Base-by-base conservation (phyloP, 371 early-diverging fungal species). In the Rhizopus delemar region DNA sequence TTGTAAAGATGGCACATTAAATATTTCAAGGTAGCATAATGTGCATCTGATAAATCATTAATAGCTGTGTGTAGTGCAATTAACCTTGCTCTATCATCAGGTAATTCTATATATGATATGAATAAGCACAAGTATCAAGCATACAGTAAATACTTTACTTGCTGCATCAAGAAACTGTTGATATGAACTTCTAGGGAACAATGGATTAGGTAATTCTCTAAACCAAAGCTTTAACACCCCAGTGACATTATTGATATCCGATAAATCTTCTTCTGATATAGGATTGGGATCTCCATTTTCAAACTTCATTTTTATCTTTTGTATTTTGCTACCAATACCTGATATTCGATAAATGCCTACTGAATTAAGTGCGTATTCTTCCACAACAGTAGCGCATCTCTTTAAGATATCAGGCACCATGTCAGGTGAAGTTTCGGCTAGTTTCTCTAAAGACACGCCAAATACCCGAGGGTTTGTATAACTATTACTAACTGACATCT, bases 151-250 rank as follows among this genome's bases (percentile, higher is more conserved):
- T 4, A 15, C 50, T 75, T 65, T 72, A 78, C 88, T 78, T 3
- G 89, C 86, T 12, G 90, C 90, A 43, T 84, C 80, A 15, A 90
- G 70, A 50, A 95, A 85, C 16, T 82, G 71, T 12, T 82, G 73
- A 66, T 87, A 90, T 53, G 82, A 66, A 13, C 60, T 59, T 22
- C 77, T 59, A 8, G 96, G 89, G 46, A 97, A 71, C 3, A 96
- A 69, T 3, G 94, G 89, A 54, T 93, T 90, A 13, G 96, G 95
- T 12, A 97, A 71, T 66, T 95, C 95, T 41, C 96, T 86, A 71
- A 97, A 90, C 81, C 89, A 97, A 45, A 93, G 77, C 65, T 97
- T 96, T 12, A 97, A 70, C 11, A 90, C 86, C 43, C 93, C 82
- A 8, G 94, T 75, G 4, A 94, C 78, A 53, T 84, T 88, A 67